Evolutionary conservation across 1,284 basidiomycete genomes (phyloP), one percentile per base, ranked within the genome.

Genomic region (Neonothopanus nambi): DNA sequence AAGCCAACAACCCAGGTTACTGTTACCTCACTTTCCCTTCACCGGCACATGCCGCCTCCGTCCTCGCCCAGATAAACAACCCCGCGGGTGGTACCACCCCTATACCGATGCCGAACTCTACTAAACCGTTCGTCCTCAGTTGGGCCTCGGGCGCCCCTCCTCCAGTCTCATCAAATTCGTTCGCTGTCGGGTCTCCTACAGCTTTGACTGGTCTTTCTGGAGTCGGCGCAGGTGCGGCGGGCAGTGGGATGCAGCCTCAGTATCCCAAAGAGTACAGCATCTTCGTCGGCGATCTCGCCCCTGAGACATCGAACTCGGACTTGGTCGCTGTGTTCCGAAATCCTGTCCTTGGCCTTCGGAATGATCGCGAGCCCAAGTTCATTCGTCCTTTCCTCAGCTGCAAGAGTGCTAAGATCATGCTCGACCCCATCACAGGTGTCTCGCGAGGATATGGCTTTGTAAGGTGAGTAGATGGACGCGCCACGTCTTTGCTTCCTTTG

Each of bases 331-430:
- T 92, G 55, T 92, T 92, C 69, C 84, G 87, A 62, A 90, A 92
- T 67, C 89, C 91, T 0, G 85, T 90, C 5, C 79, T 92, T 8
- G 90, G 90, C 36, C 77, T 91, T 52, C 80, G 90, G 55, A 89
- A 85, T 63, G 87, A 88, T 66, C 79, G 89, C 57, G 88, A 89
- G 67, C 88, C 89, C 24, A 89, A 89, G 66, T 90, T 92, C 60
- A 91, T 94, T 53, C 79, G 85, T 11, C 89, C 91, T 2, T 95
- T 95, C 73, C 70, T 85, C 40, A 93, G 90, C 65, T 93, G 91
- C 70, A 93, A 92, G 74, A 94, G 91, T 66, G 93, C 93, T 28
- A 95, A 95, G 73, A 94, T 95, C 60, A 94, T 95, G 91, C 74
- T 91, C 42, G 93, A 95, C 68, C 90, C 91, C 8, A 82, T 87